A percentile compares a stretch with the other conserved stretches of the same genome.
phyloP scores from a whole-genome alignment of 495 filamentous ascomycete species.

The Cercophora samala region DNA sequence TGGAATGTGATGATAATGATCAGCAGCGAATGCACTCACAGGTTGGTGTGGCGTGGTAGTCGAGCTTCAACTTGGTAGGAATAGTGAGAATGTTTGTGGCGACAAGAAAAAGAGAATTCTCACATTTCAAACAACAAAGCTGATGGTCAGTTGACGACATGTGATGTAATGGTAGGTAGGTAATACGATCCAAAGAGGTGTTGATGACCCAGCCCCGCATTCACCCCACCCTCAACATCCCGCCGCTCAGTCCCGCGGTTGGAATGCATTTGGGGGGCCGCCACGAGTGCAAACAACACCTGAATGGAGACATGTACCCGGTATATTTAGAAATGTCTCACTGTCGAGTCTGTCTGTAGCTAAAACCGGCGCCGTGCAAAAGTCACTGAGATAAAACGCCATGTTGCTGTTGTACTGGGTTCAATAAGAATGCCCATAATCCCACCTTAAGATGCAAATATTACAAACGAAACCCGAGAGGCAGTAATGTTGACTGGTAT shows the following conservation, averaged over 20 bases:
- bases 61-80: no score
- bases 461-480: slow-evolving; percentile 4
- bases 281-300: not conserved
- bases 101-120: not conserved
- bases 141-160: slow-evolving; percentile 16
- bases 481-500: not conserved
- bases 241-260: not conserved
- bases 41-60: no score
- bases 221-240: not conserved
- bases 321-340: not conserved
- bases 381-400: not conserved
- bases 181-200: not conserved
- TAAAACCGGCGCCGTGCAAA: not conserved
- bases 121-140: not conserved
- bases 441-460: not conserved
- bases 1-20: not conserved
- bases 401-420: not conserved
- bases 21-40: not conserved
- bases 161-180: slow-evolving; percentile 26
- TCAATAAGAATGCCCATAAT: not conserved
- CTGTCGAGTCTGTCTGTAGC: not conserved
- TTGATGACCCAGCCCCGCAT: not conserved
- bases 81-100: no score
- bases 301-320: not conserved
- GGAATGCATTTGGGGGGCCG: not conserved